Evolutionary conservation across 1,284 basidiomycete genomes (phyloP).

Genomic region (Marasmius fiardii): DNA sequence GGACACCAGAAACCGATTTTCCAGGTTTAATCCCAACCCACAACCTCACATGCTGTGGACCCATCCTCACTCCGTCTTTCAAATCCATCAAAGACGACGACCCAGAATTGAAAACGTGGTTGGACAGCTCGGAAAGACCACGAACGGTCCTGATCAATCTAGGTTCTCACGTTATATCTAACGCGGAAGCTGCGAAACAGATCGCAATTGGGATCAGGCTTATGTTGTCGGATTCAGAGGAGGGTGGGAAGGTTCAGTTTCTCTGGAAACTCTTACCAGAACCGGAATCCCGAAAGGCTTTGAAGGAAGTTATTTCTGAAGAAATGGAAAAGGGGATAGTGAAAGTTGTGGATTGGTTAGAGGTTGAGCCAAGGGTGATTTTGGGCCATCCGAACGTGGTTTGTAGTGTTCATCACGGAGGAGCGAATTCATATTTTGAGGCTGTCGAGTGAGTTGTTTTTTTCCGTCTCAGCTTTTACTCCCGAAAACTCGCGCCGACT

Average conservation of each 20-base stretch:
- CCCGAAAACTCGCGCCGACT: no score
- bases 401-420: neutral
- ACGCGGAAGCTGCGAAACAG: neutral
- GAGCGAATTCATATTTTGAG: slow-evolving; percentile 6
- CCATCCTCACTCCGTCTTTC: slow-evolving; percentile 7
- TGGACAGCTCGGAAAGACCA: neutral
- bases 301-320: neutral
- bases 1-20: slow-evolving; percentile 9
- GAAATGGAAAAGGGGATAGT: neutral
- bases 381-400: neutral
- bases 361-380: neutral
- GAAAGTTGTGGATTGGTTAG: neutral
- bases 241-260: slow-evolving; percentile 3
- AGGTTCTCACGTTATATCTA: slow-evolving; percentile 9
- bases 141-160: slow-evolving; percentile 12
- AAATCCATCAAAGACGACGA: slow-evolving; percentile 2
- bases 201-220: slow-evolving; percentile 6
- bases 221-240: neutral
- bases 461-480: neutral
- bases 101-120: slow-evolving; percentile 4
- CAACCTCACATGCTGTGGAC: slow-evolving; percentile 9
- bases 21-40: neutral
- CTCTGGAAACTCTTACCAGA: slow-evolving; percentile 12
- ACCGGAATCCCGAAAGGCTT: neutral
- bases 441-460: slow-evolving; percentile 10